Evolutionary conservation across 371 early-diverging fungal species (phyloP).

Genomic region (Rhizopus microsporus): DNA sequence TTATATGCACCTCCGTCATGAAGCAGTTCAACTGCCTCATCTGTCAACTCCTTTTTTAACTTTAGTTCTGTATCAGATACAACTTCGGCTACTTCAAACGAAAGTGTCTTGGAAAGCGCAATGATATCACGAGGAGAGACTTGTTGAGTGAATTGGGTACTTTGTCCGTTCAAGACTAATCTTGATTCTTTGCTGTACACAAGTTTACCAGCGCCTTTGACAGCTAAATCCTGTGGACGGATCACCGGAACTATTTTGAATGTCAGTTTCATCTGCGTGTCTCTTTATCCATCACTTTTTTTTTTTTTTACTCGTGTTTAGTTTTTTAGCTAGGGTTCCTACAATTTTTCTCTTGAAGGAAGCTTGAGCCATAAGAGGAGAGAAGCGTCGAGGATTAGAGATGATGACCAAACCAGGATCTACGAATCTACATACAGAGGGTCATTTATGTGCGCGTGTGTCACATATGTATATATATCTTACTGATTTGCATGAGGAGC

Average conservation of each 20-base stretch:
- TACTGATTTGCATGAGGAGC: slow-evolving; percentile 86
- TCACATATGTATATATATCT: slow-evolving; percentile 7
- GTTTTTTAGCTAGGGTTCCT: slow-evolving; percentile 62
- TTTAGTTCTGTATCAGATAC: slow-evolving; percentile 65
- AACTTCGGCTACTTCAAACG: slow-evolving; percentile 59
- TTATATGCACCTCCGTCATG: slow-evolving; percentile 48
- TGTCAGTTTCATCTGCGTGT: not conserved
- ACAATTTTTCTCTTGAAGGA: slow-evolving; percentile 71
- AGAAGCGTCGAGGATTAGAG: slow-evolving; percentile 64
- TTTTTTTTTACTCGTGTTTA: slow-evolving; percentile 48
- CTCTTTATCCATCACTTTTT: too few species aligned
- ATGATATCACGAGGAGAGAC: slow-evolving; percentile 51
- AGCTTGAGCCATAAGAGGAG: slow-evolving; percentile 70
- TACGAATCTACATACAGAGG: slow-evolving; percentile 47
- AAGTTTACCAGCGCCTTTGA: slow-evolving; percentile 52
- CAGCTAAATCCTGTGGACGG: slow-evolving; percentile 75
- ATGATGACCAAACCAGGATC: slow-evolving; percentile 76
- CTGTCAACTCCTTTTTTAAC: slow-evolving; percentile 44
- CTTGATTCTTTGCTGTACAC: slow-evolving; percentile 43
- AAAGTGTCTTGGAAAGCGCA: slow-evolving; percentile 41
- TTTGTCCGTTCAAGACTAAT: slow-evolving; percentile 43
- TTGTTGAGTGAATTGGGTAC: slow-evolving; percentile 59
- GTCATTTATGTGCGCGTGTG: not conserved
- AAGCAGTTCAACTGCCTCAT: slow-evolving; percentile 37
- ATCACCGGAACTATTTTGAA: slow-evolving; percentile 66